A percentile compares a stretch with the other conserved stretches of the same genome.
These are phyloP conservation scores for Leccinum solheimii DNA, from an alignment of 1,284 basidiomycete species.

Conservation along the genomic window DNA sequence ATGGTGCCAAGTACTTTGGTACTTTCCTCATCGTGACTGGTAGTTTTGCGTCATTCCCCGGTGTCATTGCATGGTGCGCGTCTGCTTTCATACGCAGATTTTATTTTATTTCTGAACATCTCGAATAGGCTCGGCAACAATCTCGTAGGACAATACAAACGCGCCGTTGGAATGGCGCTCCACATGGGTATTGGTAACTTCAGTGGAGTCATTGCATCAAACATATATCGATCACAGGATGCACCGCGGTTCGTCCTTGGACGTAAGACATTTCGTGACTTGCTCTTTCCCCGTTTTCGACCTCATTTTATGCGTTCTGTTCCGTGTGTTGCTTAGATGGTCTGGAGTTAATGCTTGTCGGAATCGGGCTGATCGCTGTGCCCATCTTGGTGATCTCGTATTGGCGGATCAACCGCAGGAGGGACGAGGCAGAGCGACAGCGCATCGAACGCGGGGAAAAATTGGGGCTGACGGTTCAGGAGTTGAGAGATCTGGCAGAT, in stretches of 20 bases:
- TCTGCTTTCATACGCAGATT: neutral
- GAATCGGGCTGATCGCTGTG: too few relatives aligned
- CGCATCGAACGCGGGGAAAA: too few relatives aligned
- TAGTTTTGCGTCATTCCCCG: constrained; percentile 61
- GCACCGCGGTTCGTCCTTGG: constrained; percentile 60
- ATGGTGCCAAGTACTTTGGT: constrained; percentile 62
- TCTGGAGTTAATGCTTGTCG: too few relatives aligned
- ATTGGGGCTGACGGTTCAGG: too few relatives aligned
- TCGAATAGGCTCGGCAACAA: constrained; percentile 45
- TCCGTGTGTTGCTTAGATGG: too few relatives aligned
- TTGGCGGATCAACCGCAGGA: too few relatives aligned
- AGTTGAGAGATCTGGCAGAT: too few relatives aligned
- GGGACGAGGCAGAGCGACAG: too few relatives aligned
- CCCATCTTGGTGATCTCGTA: too few relatives aligned
- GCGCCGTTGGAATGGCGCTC: constrained; percentile 46
- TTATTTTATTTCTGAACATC: neutral
- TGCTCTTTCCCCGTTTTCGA: too few relatives aligned
- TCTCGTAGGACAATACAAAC: constrained; percentile 49
- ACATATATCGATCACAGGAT: constrained; percentile 55
- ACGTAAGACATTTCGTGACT: constrained; percentile 31
- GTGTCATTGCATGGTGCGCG: constrained; percentile 62
- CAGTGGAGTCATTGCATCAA: constrained; percentile 40
- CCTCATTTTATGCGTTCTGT: too few relatives aligned
- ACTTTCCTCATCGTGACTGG: constrained; percentile 59
- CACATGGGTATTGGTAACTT: constrained; percentile 47